A percentile compares a stretch with the other conserved stretches of the same genome.
Conservation (phyloP, 176 grass and related monocot genomes). For the Saccharum spontaneum region DNA sequence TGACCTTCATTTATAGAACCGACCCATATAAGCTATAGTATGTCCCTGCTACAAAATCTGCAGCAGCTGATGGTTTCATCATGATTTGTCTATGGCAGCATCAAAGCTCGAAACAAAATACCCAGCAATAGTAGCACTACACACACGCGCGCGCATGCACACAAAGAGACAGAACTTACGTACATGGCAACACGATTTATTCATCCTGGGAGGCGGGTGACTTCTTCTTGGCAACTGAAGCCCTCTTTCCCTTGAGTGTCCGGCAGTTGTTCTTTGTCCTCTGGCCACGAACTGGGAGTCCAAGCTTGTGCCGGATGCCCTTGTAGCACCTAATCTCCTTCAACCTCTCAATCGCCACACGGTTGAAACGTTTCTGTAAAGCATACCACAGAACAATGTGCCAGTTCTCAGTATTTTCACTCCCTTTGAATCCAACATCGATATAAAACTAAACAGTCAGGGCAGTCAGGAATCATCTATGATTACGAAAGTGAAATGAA, state of each 20-base stretch:
- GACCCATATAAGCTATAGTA: not conserved
- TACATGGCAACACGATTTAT: slow-evolving; percentile 39
- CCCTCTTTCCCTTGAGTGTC: slow-evolving; percentile 84
- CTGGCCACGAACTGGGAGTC: slow-evolving; percentile 74
- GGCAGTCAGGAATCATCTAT: not conserved
- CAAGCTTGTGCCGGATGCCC: slow-evolving; percentile 74
- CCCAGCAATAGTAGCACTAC: not conserved
- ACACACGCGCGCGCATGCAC: not conserved
- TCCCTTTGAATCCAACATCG: slow-evolving; percentile 12
- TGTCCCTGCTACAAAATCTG: slow-evolving; percentile 10
- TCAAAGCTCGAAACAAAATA: not conserved
- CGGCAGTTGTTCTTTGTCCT: slow-evolving; percentile 93
- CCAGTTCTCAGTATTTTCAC: slow-evolving; percentile 1
- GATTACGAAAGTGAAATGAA: not conserved
- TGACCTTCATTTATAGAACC: not conserved
- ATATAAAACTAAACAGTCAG: not conserved
- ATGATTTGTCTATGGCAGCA: slow-evolving; percentile 3
- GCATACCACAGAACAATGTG: not conserved
- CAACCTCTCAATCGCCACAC: slow-evolving; percentile 77
- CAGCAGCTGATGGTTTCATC: not conserved
- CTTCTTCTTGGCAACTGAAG: slow-evolving; percentile 80
- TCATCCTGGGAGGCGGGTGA: slow-evolving; percentile 48
- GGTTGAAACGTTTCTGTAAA: slow-evolving; percentile 82
- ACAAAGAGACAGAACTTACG: not conserved
- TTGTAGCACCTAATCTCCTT: slow-evolving; percentile 91